Evolutionary conservation across 345 rosid genomes (phyloP).

Genomic region (Hypericum androsaemum): DNA sequence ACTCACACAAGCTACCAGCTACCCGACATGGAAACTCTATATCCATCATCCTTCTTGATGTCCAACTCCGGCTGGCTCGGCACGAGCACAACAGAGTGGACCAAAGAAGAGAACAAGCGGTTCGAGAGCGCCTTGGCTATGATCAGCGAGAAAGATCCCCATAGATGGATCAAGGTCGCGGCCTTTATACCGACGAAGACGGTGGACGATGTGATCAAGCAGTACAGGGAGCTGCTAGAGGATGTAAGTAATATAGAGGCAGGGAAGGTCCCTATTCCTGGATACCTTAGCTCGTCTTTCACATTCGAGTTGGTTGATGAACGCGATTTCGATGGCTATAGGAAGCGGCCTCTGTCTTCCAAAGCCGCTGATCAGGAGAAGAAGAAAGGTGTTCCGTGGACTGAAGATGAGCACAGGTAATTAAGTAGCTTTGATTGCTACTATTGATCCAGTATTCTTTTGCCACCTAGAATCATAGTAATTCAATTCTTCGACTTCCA

Average conservation of each 20-base stretch:
- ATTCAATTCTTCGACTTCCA: no score
- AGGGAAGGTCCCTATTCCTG: slow-evolving; percentile 64
- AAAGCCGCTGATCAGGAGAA: slow-evolving; percentile 61
- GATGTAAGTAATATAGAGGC: slow-evolving; percentile 67
- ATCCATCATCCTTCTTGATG: slow-evolving; percentile 32
- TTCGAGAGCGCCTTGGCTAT: slow-evolving; percentile 77
- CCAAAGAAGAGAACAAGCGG: slow-evolving; percentile 64
- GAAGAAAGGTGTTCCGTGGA: slow-evolving; percentile 97
- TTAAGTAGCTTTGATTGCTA: neutral
- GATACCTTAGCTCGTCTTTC: slow-evolving; percentile 44
- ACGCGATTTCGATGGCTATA: slow-evolving; percentile 27
- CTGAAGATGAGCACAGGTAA: slow-evolving; percentile 97
- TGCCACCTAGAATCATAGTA: no score
- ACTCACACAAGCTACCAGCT: no score
- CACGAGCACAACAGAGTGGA: slow-evolving; percentile 36
- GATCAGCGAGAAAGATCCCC: slow-evolving; percentile 52
- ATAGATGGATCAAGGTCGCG: slow-evolving; percentile 63
- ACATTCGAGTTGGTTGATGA: slow-evolving; percentile 21
- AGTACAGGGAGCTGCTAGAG: slow-evolving; percentile 59
- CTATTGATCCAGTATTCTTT: neutral
- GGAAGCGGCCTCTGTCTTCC: slow-evolving; percentile 41
- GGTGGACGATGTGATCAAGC: slow-evolving; percentile 52
- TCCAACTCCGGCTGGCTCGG: slow-evolving; percentile 22
- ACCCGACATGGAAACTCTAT: slow-evolving; percentile 46
- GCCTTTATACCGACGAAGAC: slow-evolving; percentile 66